Conservation (phyloP, 768 basidiomycete species). For the Calocera cornea region DNA sequence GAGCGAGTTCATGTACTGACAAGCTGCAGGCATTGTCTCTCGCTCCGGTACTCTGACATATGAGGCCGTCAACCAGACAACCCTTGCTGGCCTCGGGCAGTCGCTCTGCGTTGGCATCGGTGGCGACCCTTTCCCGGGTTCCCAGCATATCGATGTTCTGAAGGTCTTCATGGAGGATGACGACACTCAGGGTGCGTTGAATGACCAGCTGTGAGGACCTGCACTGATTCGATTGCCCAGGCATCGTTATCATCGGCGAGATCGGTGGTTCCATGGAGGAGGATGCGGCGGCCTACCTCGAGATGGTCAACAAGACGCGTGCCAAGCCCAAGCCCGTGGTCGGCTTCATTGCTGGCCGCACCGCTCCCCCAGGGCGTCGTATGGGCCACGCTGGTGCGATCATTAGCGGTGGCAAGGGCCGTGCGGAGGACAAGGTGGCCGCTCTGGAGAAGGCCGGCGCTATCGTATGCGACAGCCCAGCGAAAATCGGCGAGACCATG, state of each 20-base stretch:
- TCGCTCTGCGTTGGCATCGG: conserved; percentile 95
- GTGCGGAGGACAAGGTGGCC: conserved; percentile 81
- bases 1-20: neutral
- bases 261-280: conserved; percentile 99
- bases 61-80: conserved; percentile 97
- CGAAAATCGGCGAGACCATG: conserved; percentile 84
- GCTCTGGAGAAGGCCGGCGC: conserved; percentile 85
- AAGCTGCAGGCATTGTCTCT: conserved; percentile 66
- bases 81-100: conserved; percentile 88
- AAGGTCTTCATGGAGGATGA: conserved; percentile 93
- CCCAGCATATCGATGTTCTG: conserved; percentile 88
- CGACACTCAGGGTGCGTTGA: conserved; percentile 64
- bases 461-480: conserved; percentile 87
- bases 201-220: neutral
- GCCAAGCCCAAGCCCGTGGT: conserved; percentile 86
- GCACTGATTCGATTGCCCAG: conserved; percentile 26
- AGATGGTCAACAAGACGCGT: conserved; percentile 81
- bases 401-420: conserved; percentile 93
- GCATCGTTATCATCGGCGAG: conserved; percentile 96
- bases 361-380: conserved; percentile 91
- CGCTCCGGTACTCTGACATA: conserved; percentile 94
- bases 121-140: conserved; percentile 93
- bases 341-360: conserved; percentile 94
- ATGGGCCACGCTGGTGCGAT: conserved; percentile 99
- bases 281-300: conserved; percentile 93